Base-by-base conservation (phyloP, 2,329 filamentous ascomycete genomes). In the Trichocomaceae sp. region DNA sequence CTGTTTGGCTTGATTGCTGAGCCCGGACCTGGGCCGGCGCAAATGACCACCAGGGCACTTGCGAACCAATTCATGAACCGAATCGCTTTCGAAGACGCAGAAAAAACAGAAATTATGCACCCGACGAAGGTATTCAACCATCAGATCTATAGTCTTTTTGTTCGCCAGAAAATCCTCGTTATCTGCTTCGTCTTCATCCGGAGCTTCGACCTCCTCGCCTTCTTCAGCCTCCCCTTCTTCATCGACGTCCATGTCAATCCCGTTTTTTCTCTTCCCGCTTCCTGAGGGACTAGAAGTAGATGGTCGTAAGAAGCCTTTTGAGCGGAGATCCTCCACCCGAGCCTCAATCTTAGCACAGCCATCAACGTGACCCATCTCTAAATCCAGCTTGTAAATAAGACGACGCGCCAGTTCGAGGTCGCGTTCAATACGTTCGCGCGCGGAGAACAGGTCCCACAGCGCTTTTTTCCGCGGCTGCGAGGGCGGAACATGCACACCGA, bases 41-140 rank as follows among this genome's bases (percentile, higher is more conserved):
- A 99, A 83, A 77, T 99, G 93, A n/a, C 93, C 93, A 42, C 93
- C 93, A 23, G 93, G 90, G 64, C 93, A 99, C 74, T 99, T 97
- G 57, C 93, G 85, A 41, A 89, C 91, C 61, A 99, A 79, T 73
- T 99, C 93, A 66, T 99, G 93, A 20, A 97, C 86, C 0, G 92
- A 97, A 71, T 99, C 93, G 66, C 90, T 93, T 73, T 99, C 93
- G 63, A 99, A 97, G 5, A 99, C 95, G 70, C 93, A 99, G 77
- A 97, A 99, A 78, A 99, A 96, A 77, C 93, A 99, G 75, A 99
- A 97, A 74, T 93, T 96, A 79, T 95, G 95, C 51, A 99, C 93
- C 15, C 93, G 86, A 51, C 93, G 90, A 57, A 99, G 80, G 69
- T 99, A 99, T 74, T 99, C 93, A 52, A 97, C 93, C 70, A 96